Evolutionary conservation across 495 filamentous ascomycete genomes (phyloP), one percentile per base, ranked within the genome.

Genomic region (Lophiostoma macrostomum): DNA sequence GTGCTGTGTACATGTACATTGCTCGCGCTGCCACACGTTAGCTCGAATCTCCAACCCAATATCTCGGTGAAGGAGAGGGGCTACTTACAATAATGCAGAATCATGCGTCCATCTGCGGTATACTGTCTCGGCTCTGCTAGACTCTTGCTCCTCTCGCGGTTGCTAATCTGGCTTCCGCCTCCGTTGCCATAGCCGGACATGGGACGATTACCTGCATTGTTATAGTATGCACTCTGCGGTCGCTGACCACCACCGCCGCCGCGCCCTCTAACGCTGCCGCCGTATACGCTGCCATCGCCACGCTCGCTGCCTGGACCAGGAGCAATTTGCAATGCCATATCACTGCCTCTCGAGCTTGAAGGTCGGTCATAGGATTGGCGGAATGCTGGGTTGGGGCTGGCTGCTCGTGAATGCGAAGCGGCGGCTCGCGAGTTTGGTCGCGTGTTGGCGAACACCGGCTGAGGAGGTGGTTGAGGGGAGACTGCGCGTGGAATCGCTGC

Each of bases 1-100:
- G 90, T 0, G 93, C 87, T 61, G 84, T 82, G 71, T 99, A 99
- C 74, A 86, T 82, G 71, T 97, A 99, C 74, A 96, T 75, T 38
- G 94, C 90, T 46, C 90, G 86, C 37, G 94, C 93, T 98, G 58
- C 31, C 29, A 27, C 28, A n/a, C n/a, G 53, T 66, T 34, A 58
- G 58, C 56, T 25, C 18, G 5, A 41, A 34, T 39, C 47, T 51
- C 31, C 5, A 19, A 30, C n/a, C 10, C 1, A 29, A 29, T 29
- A 42, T 8, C 48, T 19, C 5, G 12, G 30, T 27, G 29, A 49
- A 19, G 22, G 35, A 24, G 11, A n/a, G n/a, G n/a, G n/a, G n/a
- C 16, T 32, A 76, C 89, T 82, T 78, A 96, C 93, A 86, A 70
- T 88, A 96, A 71, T 95, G 87, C 64, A 99, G 65, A 63, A 97